These are phyloP conservation scores for Aspergillus sp. DNA, from an alignment of 2,329 filamentous ascomycete species.

Conservation along the genomic window DNA sequence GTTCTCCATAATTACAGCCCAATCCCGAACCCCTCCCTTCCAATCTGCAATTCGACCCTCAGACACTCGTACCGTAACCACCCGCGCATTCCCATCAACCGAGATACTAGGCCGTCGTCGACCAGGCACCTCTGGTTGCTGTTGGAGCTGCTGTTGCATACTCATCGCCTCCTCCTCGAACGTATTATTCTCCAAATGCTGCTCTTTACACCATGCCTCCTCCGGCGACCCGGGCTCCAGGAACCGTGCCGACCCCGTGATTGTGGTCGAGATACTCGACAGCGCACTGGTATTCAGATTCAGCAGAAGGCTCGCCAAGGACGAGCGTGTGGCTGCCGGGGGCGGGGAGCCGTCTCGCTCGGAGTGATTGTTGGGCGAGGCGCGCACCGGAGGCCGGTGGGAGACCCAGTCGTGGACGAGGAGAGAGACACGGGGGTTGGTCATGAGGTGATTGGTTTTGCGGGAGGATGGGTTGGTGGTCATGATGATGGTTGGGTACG, in stretches of 20 bases:
- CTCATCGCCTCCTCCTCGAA: constrained; percentile 54
- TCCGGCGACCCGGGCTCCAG: constrained; percentile 67
- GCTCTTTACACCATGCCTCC: constrained; percentile 72
- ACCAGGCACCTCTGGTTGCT: constrained; percentile 15
- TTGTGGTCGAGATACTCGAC: constrained; percentile 82
- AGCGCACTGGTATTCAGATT: constrained; percentile 87
- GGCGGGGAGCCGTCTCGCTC: constrained; percentile 54
- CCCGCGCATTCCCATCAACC: constrained; percentile 69
- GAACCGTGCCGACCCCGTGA: constrained; percentile 77
- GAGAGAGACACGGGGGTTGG: constrained; percentile 80
- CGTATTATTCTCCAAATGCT: constrained; percentile 86
- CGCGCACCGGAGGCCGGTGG: constrained; percentile 72
- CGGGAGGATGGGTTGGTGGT: constrained; percentile 70
- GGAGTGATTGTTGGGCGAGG: constrained; percentile 37
- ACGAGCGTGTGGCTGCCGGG: constrained; percentile 57
- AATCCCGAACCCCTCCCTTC: constrained; percentile 90
- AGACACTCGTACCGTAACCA: constrained; percentile 75
- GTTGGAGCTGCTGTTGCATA: constrained; percentile 18
- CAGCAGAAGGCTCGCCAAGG: constrained; percentile 72
- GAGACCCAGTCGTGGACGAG: constrained; percentile 99
- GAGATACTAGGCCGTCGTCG: constrained; percentile 48
- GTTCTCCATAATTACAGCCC: constrained; percentile 36
- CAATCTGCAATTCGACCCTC: constrained; percentile 87
- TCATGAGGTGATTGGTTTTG: constrained; percentile 66
- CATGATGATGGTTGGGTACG: constrained; percentile 83